Evolutionary conservation across 2,329 filamentous ascomycete species (phyloP), one percentile per base, ranked within the genome.

Genomic region (Cladobotryum protrusum): DNA sequence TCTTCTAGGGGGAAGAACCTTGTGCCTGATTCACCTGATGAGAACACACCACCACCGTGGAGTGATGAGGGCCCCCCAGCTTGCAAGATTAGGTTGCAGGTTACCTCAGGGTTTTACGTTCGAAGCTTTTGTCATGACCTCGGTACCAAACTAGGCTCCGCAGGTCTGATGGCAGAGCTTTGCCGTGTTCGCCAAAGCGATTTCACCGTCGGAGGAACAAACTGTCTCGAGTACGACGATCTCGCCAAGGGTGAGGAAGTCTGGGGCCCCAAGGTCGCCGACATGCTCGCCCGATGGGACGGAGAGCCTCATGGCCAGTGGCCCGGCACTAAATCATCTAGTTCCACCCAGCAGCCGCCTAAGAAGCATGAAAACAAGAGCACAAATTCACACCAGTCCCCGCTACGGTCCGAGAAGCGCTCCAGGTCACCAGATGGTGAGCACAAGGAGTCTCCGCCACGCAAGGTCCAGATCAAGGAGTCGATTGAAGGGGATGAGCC

Each of bases 31-130:
- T 60, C 73, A 1, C 71, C 75, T 0, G 68, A 70, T 41, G 62
- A 72, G 20, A 66, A 73, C 61, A 71, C 74, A 1, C 76, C 78
- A 5, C 73, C 76, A 6, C 78, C 79, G 0, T 82, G 79, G 79
- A 73, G 71, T 36, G 79, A 75, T 64, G 72, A 83, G 61, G 81
- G 78, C 0, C 83, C 89, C 1, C 82, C 92, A 1, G 93, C 92
- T 1, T 87, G 82, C 44, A 86, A 82, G 62, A 82, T 99, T 52
- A 84, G 87, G 50, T 89, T 99, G 81, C 95, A 88, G 1, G 92
- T 96, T 46, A 90, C 90, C 2, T 95, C 90, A 0, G 93, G 93
- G 36, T 99, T 96, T 75, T 99, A 99, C 67, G 91, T 99, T 13
- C 86, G 93, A 55, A 95, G 87, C 51, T 82, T 99, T 58, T 91